These are phyloP conservation scores for Coemansia sp. DNA, from an alignment of 192 early-diverging fungal species.

Conservation along the genomic window DNA sequence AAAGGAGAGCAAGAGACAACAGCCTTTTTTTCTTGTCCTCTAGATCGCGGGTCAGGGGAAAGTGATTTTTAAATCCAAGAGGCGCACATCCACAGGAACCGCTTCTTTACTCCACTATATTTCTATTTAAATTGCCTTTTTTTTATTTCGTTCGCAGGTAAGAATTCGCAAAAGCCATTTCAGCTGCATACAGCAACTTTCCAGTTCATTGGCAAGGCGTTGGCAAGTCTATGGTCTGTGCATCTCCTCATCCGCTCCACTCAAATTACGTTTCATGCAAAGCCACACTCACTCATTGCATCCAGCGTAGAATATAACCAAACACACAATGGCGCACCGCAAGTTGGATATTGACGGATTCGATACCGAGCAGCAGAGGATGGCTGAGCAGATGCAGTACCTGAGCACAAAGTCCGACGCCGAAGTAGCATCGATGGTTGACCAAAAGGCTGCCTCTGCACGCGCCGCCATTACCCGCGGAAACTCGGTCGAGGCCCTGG, in stretches of 20 bases:
- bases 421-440: conserved; percentile 22
- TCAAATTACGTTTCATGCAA: not conserved
- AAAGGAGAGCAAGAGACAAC: not conserved
- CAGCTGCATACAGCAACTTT: not conserved
- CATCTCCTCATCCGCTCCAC: not conserved
- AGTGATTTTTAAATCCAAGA: not conserved
- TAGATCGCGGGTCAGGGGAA: not conserved
- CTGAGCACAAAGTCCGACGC: conserved; percentile 26
- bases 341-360: conserved; percentile 41
- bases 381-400: conserved; percentile 38
- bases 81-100: not conserved
- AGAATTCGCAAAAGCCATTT: not conserved
- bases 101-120: not conserved
- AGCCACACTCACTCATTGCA: not conserved
- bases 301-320: not conserved
- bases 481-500: conserved; percentile 58
- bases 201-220: not conserved
- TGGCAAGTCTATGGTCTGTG: not conserved
- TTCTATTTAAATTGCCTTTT: not conserved
- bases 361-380: conserved; percentile 30
- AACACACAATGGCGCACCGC: conserved; percentile 36
- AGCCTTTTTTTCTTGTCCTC: not conserved
- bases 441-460: conserved; percentile 56
- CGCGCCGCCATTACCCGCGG: conserved; percentile 65
- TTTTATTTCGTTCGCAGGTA: not conserved